Evolutionary conservation across 2,329 filamentous ascomycete genomes (phyloP), one percentile per base, ranked within the genome.

Genomic region (Coniosporium uncinatum): DNA sequence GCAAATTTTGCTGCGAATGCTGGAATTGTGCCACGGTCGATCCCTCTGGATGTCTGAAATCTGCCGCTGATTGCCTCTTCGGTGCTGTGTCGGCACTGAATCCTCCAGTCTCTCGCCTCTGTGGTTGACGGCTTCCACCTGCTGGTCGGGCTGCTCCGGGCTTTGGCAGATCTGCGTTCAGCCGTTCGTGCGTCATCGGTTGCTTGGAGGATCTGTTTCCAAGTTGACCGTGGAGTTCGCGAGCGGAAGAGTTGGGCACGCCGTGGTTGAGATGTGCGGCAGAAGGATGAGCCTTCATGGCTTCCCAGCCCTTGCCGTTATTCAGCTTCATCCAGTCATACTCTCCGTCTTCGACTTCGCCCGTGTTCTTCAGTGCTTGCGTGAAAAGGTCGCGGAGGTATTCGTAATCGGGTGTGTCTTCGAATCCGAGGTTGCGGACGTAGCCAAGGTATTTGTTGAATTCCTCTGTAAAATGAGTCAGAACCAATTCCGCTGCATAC

Each of bases 251-350:
- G 61, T 90, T 88, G 49, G 84, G 87, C 54, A 85, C 73, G 45
- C 73, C 76, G 65, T 89, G 88, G 61, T 83, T 78, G 69, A 88
- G 83, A 69, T 90, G 83, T 55, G 85, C 83, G 64, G 88, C 76
- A 18, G 79, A 78, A 37, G 79, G 73, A 56, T 84, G 80, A 45
- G 75, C 70, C 59, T 85, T 85, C 64, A 83, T 87, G 45, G 79
- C 80, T 67, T 95, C 88, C 88, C 88, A 95, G 48, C 89, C 89
- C 69, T 95, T 93, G 53, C 83, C 83, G 68, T 89, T 88, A 72
- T 88, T 93, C 54, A 95, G 76, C 76, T 95, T 96, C 88, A 97
- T 95, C 93, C 93, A 98, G 70, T 98, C 93, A 65, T 97, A 98
- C 64, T 97, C 91, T 58, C 93, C 93, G 65, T 98, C 93, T 62